Base-by-base conservation (phyloP, 306 rosid species). In the Malus orientalis region DNA sequence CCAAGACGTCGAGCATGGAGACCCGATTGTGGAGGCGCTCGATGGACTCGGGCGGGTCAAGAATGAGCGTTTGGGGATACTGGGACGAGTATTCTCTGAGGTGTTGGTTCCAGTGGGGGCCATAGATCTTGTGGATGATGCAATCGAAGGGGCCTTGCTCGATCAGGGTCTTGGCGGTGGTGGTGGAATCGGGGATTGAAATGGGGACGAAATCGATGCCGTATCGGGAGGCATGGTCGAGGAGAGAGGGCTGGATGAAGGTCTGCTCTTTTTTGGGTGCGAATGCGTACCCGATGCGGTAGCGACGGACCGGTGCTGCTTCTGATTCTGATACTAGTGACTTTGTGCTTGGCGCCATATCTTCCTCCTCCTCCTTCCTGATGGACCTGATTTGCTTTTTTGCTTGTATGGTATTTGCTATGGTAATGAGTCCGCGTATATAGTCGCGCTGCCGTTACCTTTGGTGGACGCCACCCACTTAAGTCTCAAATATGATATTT, bases 91-190 rank as follows among this genome's bases (percentile, higher is more conserved):
- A 49, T 9, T 78, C 61, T 5, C 1, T 67, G 14, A 83, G 59
- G 13, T 76, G 78, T 1, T 68, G 40, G 12, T 44, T 61, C 86
- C 86, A 83, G n/a, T 53, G 61, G 11, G 22, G 42, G 11, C 49
- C 58, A 70, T 83, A 76, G 45, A 83, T 64, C 63, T 83, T 83
- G 76, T 83, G 84, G 74, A 83, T 55, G 76, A 83, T 58, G 81
- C 78, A 71, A 72, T 83, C 58, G 76, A 83, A 83, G 32, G 81
- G 84, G 18, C 79, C 84, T 47, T 83, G 86, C 4, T 83, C 72
- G 49, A 25, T 38, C 55, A 83, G 40, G 14, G 76, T 55, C 62
- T 42, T 47, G 32, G 29, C 3, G 51, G 42, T 3, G 11, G 30
- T 13, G 25, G 11, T 6, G 67, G 74, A 57, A 32, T 76, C 81